These are phyloP conservation scores for Spirogloea muscicola DNA, from an alignment of 139 green algal species.

Conservation along the genomic window DNA sequence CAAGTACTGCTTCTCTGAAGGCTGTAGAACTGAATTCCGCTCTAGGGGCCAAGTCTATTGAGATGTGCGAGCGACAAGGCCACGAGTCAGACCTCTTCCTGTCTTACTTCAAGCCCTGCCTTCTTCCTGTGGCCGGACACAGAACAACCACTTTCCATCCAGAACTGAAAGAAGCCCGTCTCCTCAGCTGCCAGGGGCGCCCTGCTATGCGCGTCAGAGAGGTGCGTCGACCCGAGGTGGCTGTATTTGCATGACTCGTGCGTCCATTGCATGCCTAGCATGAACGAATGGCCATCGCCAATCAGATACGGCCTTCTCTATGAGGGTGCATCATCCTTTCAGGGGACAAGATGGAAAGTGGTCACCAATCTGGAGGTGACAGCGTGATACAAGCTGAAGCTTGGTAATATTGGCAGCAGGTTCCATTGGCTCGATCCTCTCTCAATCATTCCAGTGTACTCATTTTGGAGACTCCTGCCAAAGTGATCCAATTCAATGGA, in stretches of 20 bases:
- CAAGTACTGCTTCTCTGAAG: constrained; percentile 29
- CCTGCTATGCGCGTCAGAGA: constrained; percentile 20
- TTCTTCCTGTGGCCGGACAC: background rate
- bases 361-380: too few relatives aligned
- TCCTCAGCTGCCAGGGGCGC: constrained; percentile 17
- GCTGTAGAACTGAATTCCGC: constrained; percentile 34
- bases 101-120: constrained; percentile 44
- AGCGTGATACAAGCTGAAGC: too few relatives aligned
- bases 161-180: background rate
- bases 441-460: constrained; percentile 37
- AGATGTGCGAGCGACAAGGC: constrained; percentile 41
- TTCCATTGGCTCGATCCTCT: constrained; percentile 25
- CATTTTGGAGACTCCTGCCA: constrained; percentile 27
- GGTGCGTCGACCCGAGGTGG: background rate
- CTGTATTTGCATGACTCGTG: background rate
- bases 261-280: background rate
- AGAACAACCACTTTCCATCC: background rate
- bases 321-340: too few relatives aligned
- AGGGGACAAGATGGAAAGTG: too few relatives aligned
- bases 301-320: too few relatives aligned
- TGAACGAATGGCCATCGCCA: too few relatives aligned
- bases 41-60: constrained; percentile 29
- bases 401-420: constrained; percentile 15
- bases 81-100: constrained; percentile 46
- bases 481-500: constrained; percentile 46